A percentile compares a stretch with the other conserved stretches of the same genome.
These are phyloP conservation scores for Anthracocystis setariae DNA, from an alignment of 1,284 basidiomycete species.

Conservation along the genomic window DNA sequence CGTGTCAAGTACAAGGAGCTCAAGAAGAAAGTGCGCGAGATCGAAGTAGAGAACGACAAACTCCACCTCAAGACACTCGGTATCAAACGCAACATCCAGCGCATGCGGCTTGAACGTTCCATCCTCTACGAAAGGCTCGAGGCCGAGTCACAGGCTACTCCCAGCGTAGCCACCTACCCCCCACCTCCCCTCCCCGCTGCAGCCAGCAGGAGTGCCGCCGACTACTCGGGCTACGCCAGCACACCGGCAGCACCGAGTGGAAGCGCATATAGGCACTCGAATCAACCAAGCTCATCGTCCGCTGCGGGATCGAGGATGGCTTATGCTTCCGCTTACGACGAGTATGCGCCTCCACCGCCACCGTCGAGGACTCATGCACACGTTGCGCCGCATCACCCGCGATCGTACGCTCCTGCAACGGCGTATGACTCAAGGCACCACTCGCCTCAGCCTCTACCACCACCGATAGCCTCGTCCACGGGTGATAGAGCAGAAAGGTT, in stretches of 20 bases:
- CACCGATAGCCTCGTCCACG: slow-evolving; percentile 8
- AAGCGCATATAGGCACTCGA: slow-evolving; percentile 4
- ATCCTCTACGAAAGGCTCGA: slow-evolving; percentile 62
- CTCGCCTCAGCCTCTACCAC: slow-evolving; percentile 25
- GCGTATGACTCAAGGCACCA: slow-evolving; percentile 33
- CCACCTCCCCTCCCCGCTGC: slow-evolving; percentile 12
- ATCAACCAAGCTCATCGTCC: not conserved
- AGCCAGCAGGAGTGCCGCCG: not conserved
- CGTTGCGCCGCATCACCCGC: slow-evolving; percentile 4
- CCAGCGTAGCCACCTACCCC: slow-evolving; percentile 17
- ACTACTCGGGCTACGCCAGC: slow-evolving; percentile 2
- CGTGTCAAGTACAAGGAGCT: slow-evolving; percentile 88
- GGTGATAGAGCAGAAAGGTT: slow-evolving; percentile 41
- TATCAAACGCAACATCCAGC: slow-evolving; percentile 84
- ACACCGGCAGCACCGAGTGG: not conserved
- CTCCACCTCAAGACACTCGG: slow-evolving; percentile 81
- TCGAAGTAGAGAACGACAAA: slow-evolving; percentile 89
- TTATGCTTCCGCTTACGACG: slow-evolving; percentile 24
- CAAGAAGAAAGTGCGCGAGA: slow-evolving; percentile 86
- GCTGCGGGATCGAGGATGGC: slow-evolving; percentile 7
- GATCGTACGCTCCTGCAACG: slow-evolving; percentile 16
- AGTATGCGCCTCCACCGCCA: slow-evolving; percentile 35
- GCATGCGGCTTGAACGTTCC: slow-evolving; percentile 88
- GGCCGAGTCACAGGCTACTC: slow-evolving; percentile 43
- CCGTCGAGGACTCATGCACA: slow-evolving; percentile 24